A percentile compares a stretch with the other conserved stretches of the same genome.
Evolutionary conservation across 2,329 filamentous ascomycete species (phyloP).

Genomic region (Aureobasidium mangrovei): DNA sequence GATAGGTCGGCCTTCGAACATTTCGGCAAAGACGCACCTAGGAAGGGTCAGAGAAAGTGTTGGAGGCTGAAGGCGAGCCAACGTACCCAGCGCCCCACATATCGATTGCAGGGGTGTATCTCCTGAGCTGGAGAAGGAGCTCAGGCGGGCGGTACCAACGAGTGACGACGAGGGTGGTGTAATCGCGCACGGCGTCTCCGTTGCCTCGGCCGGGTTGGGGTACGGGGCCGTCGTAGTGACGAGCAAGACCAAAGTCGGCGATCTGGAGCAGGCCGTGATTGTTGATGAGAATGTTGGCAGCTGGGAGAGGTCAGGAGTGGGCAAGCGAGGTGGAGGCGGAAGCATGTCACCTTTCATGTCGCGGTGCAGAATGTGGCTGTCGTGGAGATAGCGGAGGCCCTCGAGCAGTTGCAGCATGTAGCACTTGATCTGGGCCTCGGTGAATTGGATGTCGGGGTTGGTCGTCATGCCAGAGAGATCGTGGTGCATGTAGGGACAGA

Average conservation of each 20-base stretch:
- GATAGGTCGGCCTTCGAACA: conserved; percentile 90
- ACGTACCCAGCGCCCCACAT: conserved; percentile 93
- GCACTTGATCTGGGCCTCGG: conserved; percentile 90
- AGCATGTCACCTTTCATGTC: conserved; percentile 68
- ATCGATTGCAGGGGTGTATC: conserved; percentile 96
- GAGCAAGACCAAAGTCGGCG: conserved; percentile 89
- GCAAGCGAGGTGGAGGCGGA: not conserved
- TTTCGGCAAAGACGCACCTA: conserved; percentile 96
- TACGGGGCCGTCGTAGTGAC: conserved; percentile 80
- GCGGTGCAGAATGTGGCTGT: conserved; percentile 68
- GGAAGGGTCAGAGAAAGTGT: conserved; percentile 19
- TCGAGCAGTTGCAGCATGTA: conserved; percentile 91
- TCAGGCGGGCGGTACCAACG: conserved; percentile 96
- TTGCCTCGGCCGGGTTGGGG: conserved; percentile 70
- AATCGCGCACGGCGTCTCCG: conserved; percentile 78
- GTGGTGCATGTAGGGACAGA: conserved; percentile 97
- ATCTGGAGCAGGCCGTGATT: conserved; percentile 91
- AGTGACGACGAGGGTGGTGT: conserved; percentile 94
- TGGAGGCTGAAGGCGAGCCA: not conserved
- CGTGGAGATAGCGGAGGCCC: conserved; percentile 67
- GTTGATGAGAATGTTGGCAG: conserved; percentile 92
- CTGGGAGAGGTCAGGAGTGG: conserved; percentile 31
- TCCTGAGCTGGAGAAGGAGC: conserved; percentile 74
- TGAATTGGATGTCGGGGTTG: conserved; percentile 82
- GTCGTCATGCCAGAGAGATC: conserved; percentile 95